Evolutionary conservation across 805 yeast genomes (phyloP).

Genomic region (Saccharomycopsis oosterbeekiorum): DNA sequence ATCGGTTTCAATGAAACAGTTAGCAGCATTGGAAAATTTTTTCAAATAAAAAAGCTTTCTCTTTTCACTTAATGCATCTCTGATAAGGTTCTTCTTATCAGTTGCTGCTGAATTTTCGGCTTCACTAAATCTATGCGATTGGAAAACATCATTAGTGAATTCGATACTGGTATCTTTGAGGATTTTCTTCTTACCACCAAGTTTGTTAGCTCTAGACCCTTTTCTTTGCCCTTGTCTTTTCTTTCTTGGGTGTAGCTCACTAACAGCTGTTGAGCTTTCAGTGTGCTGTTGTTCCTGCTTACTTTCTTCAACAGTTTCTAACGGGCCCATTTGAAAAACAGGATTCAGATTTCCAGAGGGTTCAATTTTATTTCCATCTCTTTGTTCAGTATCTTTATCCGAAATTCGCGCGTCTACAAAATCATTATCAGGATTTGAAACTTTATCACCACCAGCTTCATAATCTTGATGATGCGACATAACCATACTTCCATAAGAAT

Average conservation of each 20-base stretch:
- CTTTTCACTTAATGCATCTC: neutral
- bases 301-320: constrained; percentile 16
- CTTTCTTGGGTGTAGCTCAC: neutral
- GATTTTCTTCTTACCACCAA: constrained; percentile 14
- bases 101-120: neutral
- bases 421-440: neutral
- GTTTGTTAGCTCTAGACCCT: neutral
- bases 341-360: neutral
- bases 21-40: constrained; percentile 6
- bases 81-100: neutral
- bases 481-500: constrained; percentile 25
- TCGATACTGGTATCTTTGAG: constrained; percentile 20
- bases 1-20: neutral
- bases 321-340: constrained; percentile 20
- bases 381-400: neutral
- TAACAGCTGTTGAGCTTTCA: neutral
- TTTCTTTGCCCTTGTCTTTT: neutral
- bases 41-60: constrained; percentile 8
- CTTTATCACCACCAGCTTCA: constrained; percentile 7
- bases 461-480: constrained; percentile 19
- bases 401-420: neutral
- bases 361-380: neutral
- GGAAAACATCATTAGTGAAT: constrained; percentile 23
- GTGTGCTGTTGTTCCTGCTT: constrained; percentile 1
- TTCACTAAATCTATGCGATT: constrained; percentile 18